Evolutionary conservation across 2,329 filamentous ascomycete genomes (phyloP).

Genomic region (Colletotrichum horii): DNA sequence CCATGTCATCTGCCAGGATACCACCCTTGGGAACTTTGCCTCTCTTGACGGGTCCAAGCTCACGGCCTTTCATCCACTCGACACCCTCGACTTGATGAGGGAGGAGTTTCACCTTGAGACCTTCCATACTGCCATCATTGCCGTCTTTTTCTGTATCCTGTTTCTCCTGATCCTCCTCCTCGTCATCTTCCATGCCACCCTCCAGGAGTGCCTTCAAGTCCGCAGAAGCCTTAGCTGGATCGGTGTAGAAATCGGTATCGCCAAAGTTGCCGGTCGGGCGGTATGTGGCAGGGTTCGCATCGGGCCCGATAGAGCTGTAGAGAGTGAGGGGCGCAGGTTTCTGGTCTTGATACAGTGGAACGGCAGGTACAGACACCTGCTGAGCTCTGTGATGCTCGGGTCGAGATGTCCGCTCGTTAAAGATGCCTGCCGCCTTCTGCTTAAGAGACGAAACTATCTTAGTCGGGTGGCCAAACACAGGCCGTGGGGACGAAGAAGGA

Average conservation of each 20-base stretch:
- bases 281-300: slow-evolving; percentile 34
- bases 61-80: slow-evolving; percentile 92
- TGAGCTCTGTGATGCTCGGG: slow-evolving; percentile 63
- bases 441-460: slow-evolving; percentile 57
- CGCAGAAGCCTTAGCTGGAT: slow-evolving; percentile 73
- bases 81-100: slow-evolving; percentile 95
- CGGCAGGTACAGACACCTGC: slow-evolving; percentile 51
- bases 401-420: slow-evolving; percentile 58
- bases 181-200: slow-evolving; percentile 78
- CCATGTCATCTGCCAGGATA: slow-evolving; percentile 97
- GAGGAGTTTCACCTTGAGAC: slow-evolving; percentile 84
- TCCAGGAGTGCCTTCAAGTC: slow-evolving; percentile 85
- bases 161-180: slow-evolving; percentile 60
- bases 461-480: slow-evolving; percentile 42
- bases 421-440: slow-evolving; percentile 58
- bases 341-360: slow-evolving; percentile 52
- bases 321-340: slow-evolving; percentile 51
- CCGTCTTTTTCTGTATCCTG: slow-evolving; percentile 25
- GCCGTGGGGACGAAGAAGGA: slow-evolving; percentile 24
- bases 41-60: slow-evolving; percentile 84
- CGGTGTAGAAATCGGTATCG: slow-evolving; percentile 68
- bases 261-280: slow-evolving; percentile 31
- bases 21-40: slow-evolving; percentile 87
- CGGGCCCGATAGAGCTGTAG: slow-evolving; percentile 49
- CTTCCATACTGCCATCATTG: slow-evolving; percentile 67